phyloP scores from a whole-genome alignment of 805 yeast genomes.

The Kodamaea kakaduensis region DNA sequence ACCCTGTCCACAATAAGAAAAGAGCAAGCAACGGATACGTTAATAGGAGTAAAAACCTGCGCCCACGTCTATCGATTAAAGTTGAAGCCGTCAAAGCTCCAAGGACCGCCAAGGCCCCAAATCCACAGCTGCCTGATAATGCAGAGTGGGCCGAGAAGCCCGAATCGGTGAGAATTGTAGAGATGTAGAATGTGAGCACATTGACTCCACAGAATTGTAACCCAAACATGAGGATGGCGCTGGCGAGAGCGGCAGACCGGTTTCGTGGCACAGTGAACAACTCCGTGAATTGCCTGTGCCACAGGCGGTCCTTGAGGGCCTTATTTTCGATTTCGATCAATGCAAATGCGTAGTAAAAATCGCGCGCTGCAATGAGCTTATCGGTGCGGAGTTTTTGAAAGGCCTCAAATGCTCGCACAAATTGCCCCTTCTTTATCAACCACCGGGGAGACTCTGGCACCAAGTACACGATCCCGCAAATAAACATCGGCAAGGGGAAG shows the following conservation, averaged over 20 bases:
- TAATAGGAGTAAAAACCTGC: slow-evolving; percentile 20
- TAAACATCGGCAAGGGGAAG: slow-evolving; percentile 11
- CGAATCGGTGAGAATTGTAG: slow-evolving; percentile 11
- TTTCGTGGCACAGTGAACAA: slow-evolving; percentile 25
- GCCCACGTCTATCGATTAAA: slow-evolving; percentile 36
- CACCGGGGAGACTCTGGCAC: slow-evolving; percentile 26
- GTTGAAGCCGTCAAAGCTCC: slow-evolving; percentile 50
- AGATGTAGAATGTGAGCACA: slow-evolving; percentile 11
- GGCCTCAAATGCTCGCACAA: slow-evolving; percentile 14
- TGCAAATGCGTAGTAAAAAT: slow-evolving; percentile 11
- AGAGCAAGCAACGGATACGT: slow-evolving; percentile 23
- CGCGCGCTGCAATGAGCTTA: slow-evolving; percentile 12
- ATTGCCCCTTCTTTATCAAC: slow-evolving; percentile 15
- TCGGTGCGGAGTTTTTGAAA: slow-evolving; percentile 10
- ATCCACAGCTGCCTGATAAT: slow-evolving; percentile 12
- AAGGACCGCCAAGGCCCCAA: slow-evolving; percentile 17
- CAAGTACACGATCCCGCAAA: slow-evolving; percentile 13
- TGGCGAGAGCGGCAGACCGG: slow-evolving; percentile 12
- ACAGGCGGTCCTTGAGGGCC: slow-evolving; percentile 7
- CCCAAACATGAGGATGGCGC: slow-evolving; percentile 12
- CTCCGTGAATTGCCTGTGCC: slow-evolving; percentile 35
- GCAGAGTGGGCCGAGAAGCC: slow-evolving; percentile 10
- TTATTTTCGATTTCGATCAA: slow-evolving; percentile 8
- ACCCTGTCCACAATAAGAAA: slow-evolving; percentile 23
- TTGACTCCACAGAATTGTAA: slow-evolving; percentile 18